These are phyloP conservation scores for Leccinum olivaceopallidum DNA, from an alignment of 768 basidiomycete species.

Conservation along the genomic window DNA sequence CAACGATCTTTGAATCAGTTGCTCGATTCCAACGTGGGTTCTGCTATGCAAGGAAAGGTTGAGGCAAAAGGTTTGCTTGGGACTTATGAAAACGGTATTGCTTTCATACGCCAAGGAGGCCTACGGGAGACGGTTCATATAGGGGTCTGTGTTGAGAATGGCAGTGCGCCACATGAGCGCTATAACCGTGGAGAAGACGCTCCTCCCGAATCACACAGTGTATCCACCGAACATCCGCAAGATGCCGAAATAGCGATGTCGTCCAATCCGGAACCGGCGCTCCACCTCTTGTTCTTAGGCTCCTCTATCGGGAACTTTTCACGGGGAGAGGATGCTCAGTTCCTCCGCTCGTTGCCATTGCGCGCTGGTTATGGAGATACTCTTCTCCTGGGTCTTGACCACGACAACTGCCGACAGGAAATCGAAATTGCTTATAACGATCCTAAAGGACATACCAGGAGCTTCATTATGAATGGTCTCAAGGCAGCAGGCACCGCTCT, in stretches of 20 bases:
- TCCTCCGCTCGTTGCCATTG: constrained; percentile 79
- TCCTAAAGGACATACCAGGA: constrained; percentile 62
- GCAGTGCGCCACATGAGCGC: constrained; percentile 2
- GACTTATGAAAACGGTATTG: constrained; percentile 87
- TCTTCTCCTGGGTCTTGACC: constrained; percentile 88
- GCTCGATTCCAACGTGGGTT: constrained; percentile 59
- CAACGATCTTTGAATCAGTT: constrained; percentile 76
- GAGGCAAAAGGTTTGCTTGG: constrained; percentile 84
- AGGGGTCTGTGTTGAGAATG: constrained; percentile 1
- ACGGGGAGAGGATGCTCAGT: constrained; percentile 64
- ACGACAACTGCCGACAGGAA: constrained; percentile 63
- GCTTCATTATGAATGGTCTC: constrained; percentile 88
- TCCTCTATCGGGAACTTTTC: constrained; percentile 91
- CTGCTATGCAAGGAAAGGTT: constrained; percentile 67
- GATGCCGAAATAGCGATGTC: constrained; percentile 26
- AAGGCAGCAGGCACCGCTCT: constrained; percentile 65
- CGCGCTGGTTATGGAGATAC: constrained; percentile 77
- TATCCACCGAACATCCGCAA: constrained; percentile 23
- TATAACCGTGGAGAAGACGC: constrained; percentile 26
- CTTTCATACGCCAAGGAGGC: constrained; percentile 60
- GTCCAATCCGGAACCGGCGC: constrained; percentile 55
- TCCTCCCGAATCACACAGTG: constrained; percentile 39
- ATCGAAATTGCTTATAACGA: constrained; percentile 92
- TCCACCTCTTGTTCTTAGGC: constrained; percentile 90
- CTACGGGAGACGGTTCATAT: constrained; percentile 13